Base-by-base conservation (phyloP, 2,329 filamentous ascomycete genomes). In the Aspergillus unguis region DNA sequence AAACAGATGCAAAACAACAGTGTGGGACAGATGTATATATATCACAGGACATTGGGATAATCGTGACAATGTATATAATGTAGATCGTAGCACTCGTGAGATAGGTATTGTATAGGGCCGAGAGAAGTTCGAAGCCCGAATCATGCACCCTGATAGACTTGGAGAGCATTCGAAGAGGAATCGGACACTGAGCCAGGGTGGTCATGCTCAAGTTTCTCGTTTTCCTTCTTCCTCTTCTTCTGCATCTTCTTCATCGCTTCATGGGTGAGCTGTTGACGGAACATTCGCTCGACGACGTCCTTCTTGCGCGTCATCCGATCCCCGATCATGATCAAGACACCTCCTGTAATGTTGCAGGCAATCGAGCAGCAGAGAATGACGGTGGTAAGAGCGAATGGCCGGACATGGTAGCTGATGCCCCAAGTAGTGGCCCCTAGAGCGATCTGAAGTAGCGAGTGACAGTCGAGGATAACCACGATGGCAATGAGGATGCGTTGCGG, bases 291-390 rank as follows among this genome's bases (percentile, higher is more conserved):
- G 25, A 91, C 77, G 0, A 95, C 88, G 38, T 95, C 89, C 80
- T 91, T 92, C 79, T 95, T 95, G 46, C 90, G 78, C 2, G 89
- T 91, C 57, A 80, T 82, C 23, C 85, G 81, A 65, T 92, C 89
- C 1, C 90, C 90, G 11, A 90, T 77, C 58, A 79, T 84, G 66
- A 95, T 95, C 27, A 92, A 67, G 1, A 95, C 71, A 3, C 90
- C 90, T 0, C 86, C 90, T 0, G 81, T 81, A 58, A 90, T 85
- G 66, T 95, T 95, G 65, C 84, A 87, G 0, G 84, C 81, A 61
- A 95, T 89, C 26, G 85, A 90, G 63, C 84, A 87, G 64, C 85
- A 87, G 2, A 95, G 87, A 51, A 95, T 92, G 5, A 88, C 84
- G 0, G 90, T 90, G 0, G 90, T 95, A 28, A 92, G 71, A 1